phyloP scores from a whole-genome alignment of 1,139 yeast species.

The Diutina neorugosa region DNA sequence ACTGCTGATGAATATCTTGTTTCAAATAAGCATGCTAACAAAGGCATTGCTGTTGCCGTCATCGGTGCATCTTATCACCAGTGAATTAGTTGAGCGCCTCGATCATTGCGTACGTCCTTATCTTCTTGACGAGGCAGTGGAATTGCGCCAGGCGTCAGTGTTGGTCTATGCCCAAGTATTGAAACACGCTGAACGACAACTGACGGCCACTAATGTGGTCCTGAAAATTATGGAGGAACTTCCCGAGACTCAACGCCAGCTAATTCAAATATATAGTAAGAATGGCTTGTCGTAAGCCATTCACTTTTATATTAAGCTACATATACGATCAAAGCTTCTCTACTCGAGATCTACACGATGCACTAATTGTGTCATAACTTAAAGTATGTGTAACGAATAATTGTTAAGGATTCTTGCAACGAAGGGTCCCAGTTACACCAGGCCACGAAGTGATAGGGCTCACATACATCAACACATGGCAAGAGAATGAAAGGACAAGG shows the following conservation, averaged over 20 bases:
- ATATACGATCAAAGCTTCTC: no score
- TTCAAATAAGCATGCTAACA: not conserved
- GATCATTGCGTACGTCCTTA: conserved; percentile 10
- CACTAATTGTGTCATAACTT: no score
- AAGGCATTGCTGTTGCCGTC: not conserved
- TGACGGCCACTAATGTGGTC: conserved; percentile 30
- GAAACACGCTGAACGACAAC: conserved; percentile 13
- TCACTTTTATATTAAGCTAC: no score
- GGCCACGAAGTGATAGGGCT: no score
- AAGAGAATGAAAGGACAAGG: no score
- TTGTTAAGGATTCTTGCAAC: no score
- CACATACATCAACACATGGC: no score
- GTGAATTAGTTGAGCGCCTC: conserved; percentile 26
- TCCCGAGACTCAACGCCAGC: conserved; percentile 22
- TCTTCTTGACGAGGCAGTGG: not conserved
- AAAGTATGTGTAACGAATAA: no score
- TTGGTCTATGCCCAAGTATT: conserved; percentile 7
- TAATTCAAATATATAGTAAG: conserved; percentile 26
- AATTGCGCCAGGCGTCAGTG: not conserved
- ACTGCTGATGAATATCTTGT: conserved; percentile 22
- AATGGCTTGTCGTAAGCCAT: conserved; percentile 5
- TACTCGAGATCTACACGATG: no score
- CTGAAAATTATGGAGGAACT: conserved; percentile 13
- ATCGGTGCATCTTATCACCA: not conserved
- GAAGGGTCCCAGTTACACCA: no score